phyloP scores from a whole-genome alignment of 164 flowering plant species.

The Protea cynaroides region DNA sequence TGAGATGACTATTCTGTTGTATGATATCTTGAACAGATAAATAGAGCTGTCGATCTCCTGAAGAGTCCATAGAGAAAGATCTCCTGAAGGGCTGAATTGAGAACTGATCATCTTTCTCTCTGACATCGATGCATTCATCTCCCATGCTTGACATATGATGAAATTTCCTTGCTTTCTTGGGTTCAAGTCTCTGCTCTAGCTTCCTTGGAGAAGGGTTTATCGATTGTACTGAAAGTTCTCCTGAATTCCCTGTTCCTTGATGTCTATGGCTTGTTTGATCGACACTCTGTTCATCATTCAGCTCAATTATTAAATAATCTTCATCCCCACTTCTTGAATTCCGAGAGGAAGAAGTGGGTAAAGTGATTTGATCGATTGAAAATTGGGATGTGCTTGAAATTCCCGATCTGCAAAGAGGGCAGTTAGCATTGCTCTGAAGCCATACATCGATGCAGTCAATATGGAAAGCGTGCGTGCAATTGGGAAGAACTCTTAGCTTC shows the following conservation, averaged over 20 bases:
- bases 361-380: conserved; percentile 26
- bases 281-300: conserved; percentile 23
- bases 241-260: conserved; percentile 22
- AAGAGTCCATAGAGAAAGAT: conserved; percentile 90
- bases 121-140: conserved; percentile 71
- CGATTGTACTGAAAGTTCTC: conserved; percentile 17
- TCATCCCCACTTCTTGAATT: conserved; percentile 38
- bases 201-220: conserved; percentile 35
- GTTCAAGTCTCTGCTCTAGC: conserved; percentile 22
- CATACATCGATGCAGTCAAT: conserved; percentile 92
- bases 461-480: conserved; percentile 75
- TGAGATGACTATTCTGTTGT: conserved; percentile 30
- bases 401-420: conserved; percentile 87
- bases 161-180: conserved; percentile 32
- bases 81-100: conserved; percentile 65
- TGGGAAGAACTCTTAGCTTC: conserved; percentile 66
- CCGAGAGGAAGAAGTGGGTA: conserved; percentile 33
- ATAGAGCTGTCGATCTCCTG: conserved; percentile 55
- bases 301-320: conserved; percentile 59
- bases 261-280: conserved; percentile 20
- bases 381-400: conserved; percentile 34
- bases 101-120: conserved; percentile 54
- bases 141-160: conserved; percentile 62
- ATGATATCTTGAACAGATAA: conserved; percentile 56
- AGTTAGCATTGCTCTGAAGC: conserved; percentile 84